A percentile compares a stretch with the other conserved stretches of the same genome.
phyloP scores from a whole-genome alignment of 2,329 filamentous ascomycete species.

The Penicillium sp. region DNA sequence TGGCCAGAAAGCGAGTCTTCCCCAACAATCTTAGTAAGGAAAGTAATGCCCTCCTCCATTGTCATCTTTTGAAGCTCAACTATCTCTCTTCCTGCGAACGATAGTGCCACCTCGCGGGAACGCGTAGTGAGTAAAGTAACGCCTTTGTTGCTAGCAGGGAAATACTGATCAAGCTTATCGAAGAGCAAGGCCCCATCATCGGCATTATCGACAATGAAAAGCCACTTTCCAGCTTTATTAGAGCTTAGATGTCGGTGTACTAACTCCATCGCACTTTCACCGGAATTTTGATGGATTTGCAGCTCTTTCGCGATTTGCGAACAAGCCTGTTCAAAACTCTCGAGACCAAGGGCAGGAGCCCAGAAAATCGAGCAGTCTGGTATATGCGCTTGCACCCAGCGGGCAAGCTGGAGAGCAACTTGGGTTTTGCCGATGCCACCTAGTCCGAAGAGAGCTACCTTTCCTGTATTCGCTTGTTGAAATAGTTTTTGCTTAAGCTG shows the following conservation, averaged over 20 bases:
- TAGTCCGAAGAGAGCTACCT: constrained; percentile 15
- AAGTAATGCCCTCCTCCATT: not conserved
- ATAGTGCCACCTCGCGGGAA: not conserved
- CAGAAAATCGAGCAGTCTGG: constrained; percentile 18
- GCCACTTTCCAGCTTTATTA: constrained; percentile 4
- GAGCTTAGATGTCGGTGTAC: not conserved
- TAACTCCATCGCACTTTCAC: not conserved
- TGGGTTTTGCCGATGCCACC: constrained; percentile 28
- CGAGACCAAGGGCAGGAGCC: constrained; percentile 10
- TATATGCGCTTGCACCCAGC: constrained; percentile 5
- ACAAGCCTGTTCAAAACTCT: constrained; percentile 13
- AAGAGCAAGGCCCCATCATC: constrained; percentile 1
- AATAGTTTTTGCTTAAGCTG: constrained; percentile 1
- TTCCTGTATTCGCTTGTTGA: not conserved
- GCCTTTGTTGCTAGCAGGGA: not conserved
- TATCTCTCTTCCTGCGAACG: not conserved
- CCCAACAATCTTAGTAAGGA: not conserved
- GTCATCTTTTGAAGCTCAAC: constrained; percentile 3
- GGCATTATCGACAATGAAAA: constrained; percentile 2
- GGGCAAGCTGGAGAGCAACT: constrained; percentile 22
- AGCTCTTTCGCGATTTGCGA: constrained; percentile 1
- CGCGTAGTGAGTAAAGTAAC: constrained; percentile 1
- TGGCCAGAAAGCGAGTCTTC: not conserved
- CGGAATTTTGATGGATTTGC: not conserved
- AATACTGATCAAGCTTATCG: constrained; percentile 1